Percentiles rank a stretch among this genome's conserved stretches.
Evolutionary conservation across 805 yeast genomes (phyloP).

Genomic region (Scheffersomyces ergatensis): DNA sequence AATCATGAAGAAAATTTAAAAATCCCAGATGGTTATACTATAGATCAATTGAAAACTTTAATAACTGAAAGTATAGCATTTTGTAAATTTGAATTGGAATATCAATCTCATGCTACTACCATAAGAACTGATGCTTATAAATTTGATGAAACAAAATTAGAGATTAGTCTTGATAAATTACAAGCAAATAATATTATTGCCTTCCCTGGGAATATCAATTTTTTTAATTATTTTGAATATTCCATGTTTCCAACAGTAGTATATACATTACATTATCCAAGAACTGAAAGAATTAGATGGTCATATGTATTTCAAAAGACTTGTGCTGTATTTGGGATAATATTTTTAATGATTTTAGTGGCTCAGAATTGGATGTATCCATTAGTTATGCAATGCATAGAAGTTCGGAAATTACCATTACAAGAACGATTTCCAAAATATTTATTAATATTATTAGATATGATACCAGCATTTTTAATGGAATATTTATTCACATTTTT

Average conservation of each 20-base stretch:
- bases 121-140: constrained; percentile 5
- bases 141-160: constrained; percentile 9
- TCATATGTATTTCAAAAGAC: constrained; percentile 64
- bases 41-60: constrained; percentile 21
- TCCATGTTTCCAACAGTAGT: constrained; percentile 89
- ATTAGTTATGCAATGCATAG: constrained; percentile 56
- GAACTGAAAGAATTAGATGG: constrained; percentile 70
- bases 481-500: constrained; percentile 79
- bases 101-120: constrained; percentile 43
- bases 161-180: constrained; percentile 5
- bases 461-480: constrained; percentile 76
- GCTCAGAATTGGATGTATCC: constrained; percentile 80
- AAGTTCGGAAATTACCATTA: constrained; percentile 50
- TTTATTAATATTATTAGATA: constrained; percentile 62
- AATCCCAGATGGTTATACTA: constrained; percentile 19
- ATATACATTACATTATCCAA: constrained; percentile 78
- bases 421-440: constrained; percentile 43
- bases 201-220: constrained; percentile 75
- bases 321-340: constrained; percentile 83
- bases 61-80: constrained; percentile 56
- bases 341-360: constrained; percentile 73
- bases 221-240: constrained; percentile 67
- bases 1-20: constrained; percentile 14
- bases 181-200: constrained; percentile 11
- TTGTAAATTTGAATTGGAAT: constrained; percentile 67